Base-by-base conservation (phyloP, 345 rosid genomes). In the Euphorbia lathyris region DNA sequence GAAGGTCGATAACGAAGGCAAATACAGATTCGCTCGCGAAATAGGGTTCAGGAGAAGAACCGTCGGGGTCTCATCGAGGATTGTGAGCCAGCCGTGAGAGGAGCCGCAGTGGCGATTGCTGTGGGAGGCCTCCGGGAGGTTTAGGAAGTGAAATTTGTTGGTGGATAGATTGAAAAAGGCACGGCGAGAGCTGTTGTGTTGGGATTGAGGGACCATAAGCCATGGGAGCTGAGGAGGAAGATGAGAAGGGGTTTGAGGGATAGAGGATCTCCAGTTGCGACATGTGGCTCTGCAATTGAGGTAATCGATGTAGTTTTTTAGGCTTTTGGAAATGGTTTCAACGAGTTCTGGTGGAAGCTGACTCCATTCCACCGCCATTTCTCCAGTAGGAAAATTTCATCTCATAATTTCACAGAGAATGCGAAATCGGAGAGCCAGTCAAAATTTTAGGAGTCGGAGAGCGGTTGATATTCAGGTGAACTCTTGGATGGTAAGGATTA, bases 151-250 rank as follows among this genome's bases (percentile, higher is more conserved):
- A 74, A 76, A 62, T 58, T 69, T 80, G 67, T 69, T 17, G 73
- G 75, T 47, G 40, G 82, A 78, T 71, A 83, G 75, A 63, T 76
- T 65, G 86, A 67, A 84, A 81, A 88, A 79, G 63, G 82, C 69
- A 50, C 83, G 66, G 68, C 25, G 76, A 11, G 81, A 57, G 29
- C 8, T 61, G 38, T 68, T 79, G 19, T 71, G 25, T 12, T 68
- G 72, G 11, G 77, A 62, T 50, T 76, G 80, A 20, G 86, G 82
- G 17, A 86, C 77, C 84, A 88, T 74, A 27, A 88, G 88, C 87
- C 83, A 81, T 9, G 90, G 93, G 62, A 84, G 83, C 80, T 86
- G 88, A 1, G 85, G 78, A 43, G 86, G 90, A 65, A 88, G 85
- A 72, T 76, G 83, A 72, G 0, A 43, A 0, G 90, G 87, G 62